Percentiles rank a stretch among this genome's conserved stretches.
Evolutionary conservation across 140 eudicot genomes (phyloP).

Genomic region (Stevia rebaudiana): DNA sequence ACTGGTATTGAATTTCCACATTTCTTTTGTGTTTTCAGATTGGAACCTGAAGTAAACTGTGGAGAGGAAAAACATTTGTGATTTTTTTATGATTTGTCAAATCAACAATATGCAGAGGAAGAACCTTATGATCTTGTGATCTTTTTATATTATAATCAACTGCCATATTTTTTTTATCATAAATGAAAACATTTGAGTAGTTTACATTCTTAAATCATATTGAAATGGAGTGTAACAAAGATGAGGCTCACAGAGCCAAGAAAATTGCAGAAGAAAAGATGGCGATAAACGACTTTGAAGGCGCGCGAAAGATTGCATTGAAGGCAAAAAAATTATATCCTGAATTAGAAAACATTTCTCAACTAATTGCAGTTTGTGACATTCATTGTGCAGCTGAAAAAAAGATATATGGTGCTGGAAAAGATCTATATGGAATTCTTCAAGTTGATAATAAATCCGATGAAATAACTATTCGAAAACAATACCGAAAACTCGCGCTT

Average conservation of each 20-base stretch:
- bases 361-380: slow-evolving; percentile 56
- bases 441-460: slow-evolving; percentile 58
- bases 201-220: slow-evolving; percentile 7
- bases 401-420: slow-evolving; percentile 44
- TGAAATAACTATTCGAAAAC: slow-evolving; percentile 56
- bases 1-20: not conserved
- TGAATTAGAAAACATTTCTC: slow-evolving; percentile 58
- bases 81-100: not conserved
- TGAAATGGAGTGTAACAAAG: slow-evolving; percentile 80
- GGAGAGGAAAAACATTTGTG: slow-evolving; percentile 1
- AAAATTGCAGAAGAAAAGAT: slow-evolving; percentile 61
- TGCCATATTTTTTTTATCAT: not conserved
- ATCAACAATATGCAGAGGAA: not conserved
- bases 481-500: slow-evolving; percentile 72
- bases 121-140: not conserved
- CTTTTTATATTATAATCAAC: not conserved
- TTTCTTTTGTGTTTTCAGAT: slow-evolving; percentile 21
- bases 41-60: slow-evolving; percentile 12
- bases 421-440: slow-evolving; percentile 68
- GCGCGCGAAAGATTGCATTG: slow-evolving; percentile 58
- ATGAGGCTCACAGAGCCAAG: slow-evolving; percentile 71
- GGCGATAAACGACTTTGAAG: slow-evolving; percentile 59
- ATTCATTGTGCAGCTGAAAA: slow-evolving; percentile 66
- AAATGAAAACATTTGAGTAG: not conserved
- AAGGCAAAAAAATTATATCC: slow-evolving; percentile 58